Percentiles rank a stretch among this genome's conserved stretches.
These are phyloP conservation scores for Gryganskiella cystojenkinii DNA, from an alignment of 192 early-diverging fungal species.

Conservation along the genomic window DNA sequence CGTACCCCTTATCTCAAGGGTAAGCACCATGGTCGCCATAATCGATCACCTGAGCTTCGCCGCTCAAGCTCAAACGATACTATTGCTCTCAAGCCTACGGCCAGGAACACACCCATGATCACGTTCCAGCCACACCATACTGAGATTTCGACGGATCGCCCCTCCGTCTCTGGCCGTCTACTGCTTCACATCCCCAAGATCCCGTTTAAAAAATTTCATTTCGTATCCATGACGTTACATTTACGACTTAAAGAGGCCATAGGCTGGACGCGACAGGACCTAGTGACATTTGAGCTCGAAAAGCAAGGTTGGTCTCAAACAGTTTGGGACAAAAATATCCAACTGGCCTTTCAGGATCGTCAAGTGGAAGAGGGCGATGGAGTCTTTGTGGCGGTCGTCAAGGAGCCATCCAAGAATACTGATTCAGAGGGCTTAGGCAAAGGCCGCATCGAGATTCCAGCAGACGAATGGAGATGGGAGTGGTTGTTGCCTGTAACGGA, in stretches of 20 bases:
- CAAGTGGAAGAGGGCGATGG: conserved; percentile 29
- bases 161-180: conserved; percentile 42
- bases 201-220: conserved; percentile 27
- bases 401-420: conserved; percentile 16
- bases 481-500: conserved; percentile 38
- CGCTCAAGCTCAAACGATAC: conserved; percentile 4
- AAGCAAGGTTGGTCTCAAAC: conserved; percentile 42
- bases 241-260: conserved; percentile 39
- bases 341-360: conserved; percentile 21
- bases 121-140: conserved; percentile 40
- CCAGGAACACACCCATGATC: conserved; percentile 39
- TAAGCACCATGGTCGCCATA: not conserved
- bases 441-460: conserved; percentile 14
- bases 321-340: conserved; percentile 32
- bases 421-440: not conserved
- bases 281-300: conserved; percentile 36
- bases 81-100: conserved; percentile 19
- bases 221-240: conserved; percentile 32
- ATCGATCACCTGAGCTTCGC: not conserved
- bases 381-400: conserved; percentile 16
- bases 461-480: conserved; percentile 49
- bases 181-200: conserved; percentile 44
- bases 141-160: conserved; percentile 36
- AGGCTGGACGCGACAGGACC: conserved; percentile 34
- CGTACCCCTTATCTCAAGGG: not conserved